These are phyloP conservation scores for Cucurbita ficifolia DNA, from an alignment of 306 rosid genomes.

Conservation along the genomic window DNA sequence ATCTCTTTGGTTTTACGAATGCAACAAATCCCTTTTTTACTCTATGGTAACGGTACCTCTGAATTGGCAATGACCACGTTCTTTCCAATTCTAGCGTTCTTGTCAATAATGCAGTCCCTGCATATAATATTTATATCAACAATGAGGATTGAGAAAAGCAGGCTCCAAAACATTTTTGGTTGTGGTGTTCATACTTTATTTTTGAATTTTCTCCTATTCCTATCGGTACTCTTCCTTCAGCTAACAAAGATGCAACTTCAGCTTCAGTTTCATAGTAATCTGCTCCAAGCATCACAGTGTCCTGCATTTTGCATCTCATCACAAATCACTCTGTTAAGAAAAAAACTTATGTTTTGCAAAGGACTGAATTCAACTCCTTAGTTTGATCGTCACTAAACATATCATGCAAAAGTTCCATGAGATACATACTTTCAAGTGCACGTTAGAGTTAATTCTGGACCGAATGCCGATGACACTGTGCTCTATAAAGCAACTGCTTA, in stretches of 20 bases:
- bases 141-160: conserved; percentile 5
- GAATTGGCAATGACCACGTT: conserved; percentile 61
- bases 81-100: conserved; percentile 83
- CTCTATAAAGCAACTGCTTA: conserved; percentile 57
- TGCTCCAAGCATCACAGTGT: conserved; percentile 93
- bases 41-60: conserved; percentile 30
- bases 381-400: background rate
- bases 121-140: conserved; percentile 12
- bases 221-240: conserved; percentile 77
- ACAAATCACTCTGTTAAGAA: background rate
- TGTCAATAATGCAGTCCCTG: conserved; percentile 88
- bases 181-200: conserved; percentile 37
- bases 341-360: background rate
- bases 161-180: background rate
- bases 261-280: conserved; percentile 70
- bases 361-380: background rate
- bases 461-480: conserved; percentile 85
- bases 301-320: conserved; percentile 28
- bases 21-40: background rate
- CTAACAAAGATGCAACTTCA: conserved; percentile 44
- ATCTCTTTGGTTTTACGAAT: background rate
- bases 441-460: conserved; percentile 68
- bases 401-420: background rate
- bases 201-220: conserved; percentile 88
- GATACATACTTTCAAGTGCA: conserved; percentile 65